Conservation (phyloP, 2,329 filamentous ascomycete genomes). For the Aschersonia sp. region DNA sequence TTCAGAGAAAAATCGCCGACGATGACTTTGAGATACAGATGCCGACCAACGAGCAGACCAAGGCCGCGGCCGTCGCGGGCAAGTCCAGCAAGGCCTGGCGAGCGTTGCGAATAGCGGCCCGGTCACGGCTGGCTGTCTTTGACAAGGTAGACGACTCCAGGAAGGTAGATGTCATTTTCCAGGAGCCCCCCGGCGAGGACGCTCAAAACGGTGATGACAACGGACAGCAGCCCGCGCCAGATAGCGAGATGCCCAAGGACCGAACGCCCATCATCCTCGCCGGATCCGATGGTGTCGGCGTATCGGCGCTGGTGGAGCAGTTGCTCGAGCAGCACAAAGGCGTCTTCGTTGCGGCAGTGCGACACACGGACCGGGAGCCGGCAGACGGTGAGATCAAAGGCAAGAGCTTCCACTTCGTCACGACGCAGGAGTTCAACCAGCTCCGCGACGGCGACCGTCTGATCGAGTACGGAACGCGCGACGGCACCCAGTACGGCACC, state of each 20-base stretch:
- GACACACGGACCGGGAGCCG: conserved; percentile 38
- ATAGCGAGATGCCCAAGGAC: conserved; percentile 29
- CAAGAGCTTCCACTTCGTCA: conserved; percentile 40
- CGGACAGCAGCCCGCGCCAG: conserved; percentile 12
- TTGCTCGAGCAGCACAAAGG: conserved; percentile 49
- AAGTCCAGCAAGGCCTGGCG: conserved; percentile 89
- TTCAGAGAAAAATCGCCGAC: conserved; percentile 58
- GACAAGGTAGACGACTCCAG: conserved; percentile 79
- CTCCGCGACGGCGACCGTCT: conserved; percentile 46
- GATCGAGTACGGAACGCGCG: conserved; percentile 37
- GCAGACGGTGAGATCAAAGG: conserved; percentile 35
- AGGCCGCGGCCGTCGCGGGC: conserved; percentile 42
- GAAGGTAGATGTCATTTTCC: conserved; percentile 46
- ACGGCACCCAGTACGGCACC: conserved; percentile 39
- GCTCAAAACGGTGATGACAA: conserved; percentile 20
- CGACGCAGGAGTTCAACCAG: conserved; percentile 36
- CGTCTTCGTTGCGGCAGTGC: conserved; percentile 45
- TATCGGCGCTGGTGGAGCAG: conserved; percentile 46
- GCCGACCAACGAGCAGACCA: conserved; percentile 48
- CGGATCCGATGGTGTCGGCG: conserved; percentile 46
- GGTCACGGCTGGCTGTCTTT: conserved; percentile 59
- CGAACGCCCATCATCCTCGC: conserved; percentile 49
- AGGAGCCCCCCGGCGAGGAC: conserved; percentile 25
- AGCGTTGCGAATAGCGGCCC: conserved; percentile 65
- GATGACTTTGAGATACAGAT: conserved; percentile 81